Evolutionary conservation across 495 filamentous ascomycete species (phyloP).

Genomic region (Xylaria cubensis): DNA sequence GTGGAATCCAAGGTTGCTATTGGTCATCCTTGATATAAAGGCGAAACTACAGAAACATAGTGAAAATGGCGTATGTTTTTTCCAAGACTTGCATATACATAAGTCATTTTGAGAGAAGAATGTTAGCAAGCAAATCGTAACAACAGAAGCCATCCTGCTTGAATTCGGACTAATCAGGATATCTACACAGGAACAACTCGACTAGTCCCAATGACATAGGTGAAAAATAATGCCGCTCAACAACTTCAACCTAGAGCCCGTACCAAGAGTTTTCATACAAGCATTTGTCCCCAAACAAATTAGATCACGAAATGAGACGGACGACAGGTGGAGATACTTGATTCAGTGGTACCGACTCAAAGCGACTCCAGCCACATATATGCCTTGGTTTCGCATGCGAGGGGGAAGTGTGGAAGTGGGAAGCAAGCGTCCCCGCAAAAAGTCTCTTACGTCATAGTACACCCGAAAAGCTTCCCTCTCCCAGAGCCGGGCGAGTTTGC

Average conservation of each 20-base stretch:
- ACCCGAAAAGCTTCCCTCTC: constrained; percentile 1
- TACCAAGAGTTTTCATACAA: background rate
- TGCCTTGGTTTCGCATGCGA: background rate
- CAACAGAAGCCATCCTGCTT: background rate
- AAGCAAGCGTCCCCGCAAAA: background rate
- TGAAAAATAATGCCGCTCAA: background rate
- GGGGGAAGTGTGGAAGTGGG: background rate
- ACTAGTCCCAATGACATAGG: background rate
- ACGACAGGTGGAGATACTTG: background rate
- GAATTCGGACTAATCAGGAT: background rate
- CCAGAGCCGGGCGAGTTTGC: constrained; percentile 30
- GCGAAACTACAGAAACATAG: background rate
- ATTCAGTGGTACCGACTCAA: background rate
- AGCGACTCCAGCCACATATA: background rate
- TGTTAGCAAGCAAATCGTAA: background rate
- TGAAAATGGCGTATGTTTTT: background rate
- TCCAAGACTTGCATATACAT: background rate
- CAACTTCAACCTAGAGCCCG: background rate
- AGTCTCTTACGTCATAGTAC: constrained; percentile 28
- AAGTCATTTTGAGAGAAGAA: background rate
- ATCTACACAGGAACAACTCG: background rate
- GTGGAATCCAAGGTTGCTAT: background rate
- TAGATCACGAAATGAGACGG: constrained; percentile 7
- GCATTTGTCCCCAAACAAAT: background rate
- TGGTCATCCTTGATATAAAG: background rate